These are phyloP conservation scores for Trichoderma guizhouense DNA, from an alignment of 2,329 filamentous ascomycete species.

Conservation along the genomic window DNA sequence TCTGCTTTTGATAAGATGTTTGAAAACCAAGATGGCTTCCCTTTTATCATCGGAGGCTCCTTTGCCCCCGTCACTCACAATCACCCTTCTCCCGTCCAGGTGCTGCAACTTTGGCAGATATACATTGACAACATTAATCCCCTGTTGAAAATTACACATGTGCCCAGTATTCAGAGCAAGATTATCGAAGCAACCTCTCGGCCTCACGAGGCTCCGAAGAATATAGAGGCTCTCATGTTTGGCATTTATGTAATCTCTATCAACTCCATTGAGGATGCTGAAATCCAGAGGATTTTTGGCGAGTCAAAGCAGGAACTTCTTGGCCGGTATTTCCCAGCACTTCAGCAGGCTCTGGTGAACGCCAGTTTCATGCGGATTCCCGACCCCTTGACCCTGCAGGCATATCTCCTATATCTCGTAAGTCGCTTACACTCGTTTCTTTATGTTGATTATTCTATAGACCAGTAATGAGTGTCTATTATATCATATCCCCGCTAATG, in stretches of 20 bases:
- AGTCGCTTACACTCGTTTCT: slow-evolving; percentile 25
- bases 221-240: slow-evolving; percentile 67
- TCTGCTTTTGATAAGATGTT: slow-evolving; percentile 60
- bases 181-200: slow-evolving; percentile 61
- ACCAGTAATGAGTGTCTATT: not conserved
- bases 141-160: slow-evolving; percentile 65
- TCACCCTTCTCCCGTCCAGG: slow-evolving; percentile 56
- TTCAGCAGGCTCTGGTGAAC: slow-evolving; percentile 63
- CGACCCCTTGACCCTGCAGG: slow-evolving; percentile 64
- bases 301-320: slow-evolving; percentile 51
- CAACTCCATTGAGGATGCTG: slow-evolving; percentile 54
- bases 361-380: slow-evolving; percentile 64
- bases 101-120: slow-evolving; percentile 65
- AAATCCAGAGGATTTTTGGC: slow-evolving; percentile 53
- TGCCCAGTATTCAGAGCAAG: slow-evolving; percentile 60
- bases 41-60: slow-evolving; percentile 51
- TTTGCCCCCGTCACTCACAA: slow-evolving; percentile 42
- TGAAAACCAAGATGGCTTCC: slow-evolving; percentile 53
- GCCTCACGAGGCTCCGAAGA: slow-evolving; percentile 50
- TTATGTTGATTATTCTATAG: not conserved
- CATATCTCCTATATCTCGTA: slow-evolving; percentile 65
- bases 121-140: slow-evolving; percentile 69
- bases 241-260: slow-evolving; percentile 59
- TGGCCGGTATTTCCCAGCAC: slow-evolving; percentile 52
- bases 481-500: not conserved